Conservation (phyloP, 2,329 filamentous ascomycete species). For the Gliomastix tumulicola region DNA sequence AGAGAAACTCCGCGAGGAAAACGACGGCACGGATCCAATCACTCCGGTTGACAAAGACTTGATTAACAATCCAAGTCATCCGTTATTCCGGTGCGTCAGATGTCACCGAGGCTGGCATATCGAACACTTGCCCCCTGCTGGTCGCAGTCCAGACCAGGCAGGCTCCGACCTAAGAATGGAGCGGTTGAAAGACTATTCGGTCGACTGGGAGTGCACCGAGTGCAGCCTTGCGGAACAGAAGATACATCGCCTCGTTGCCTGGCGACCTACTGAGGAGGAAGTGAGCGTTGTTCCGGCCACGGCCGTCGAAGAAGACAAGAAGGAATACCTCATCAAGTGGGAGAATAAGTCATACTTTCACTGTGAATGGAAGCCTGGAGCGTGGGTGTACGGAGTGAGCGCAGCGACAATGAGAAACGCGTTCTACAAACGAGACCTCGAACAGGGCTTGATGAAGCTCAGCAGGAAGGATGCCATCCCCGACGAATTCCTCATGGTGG, state of each 20-base stretch:
- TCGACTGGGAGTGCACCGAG: constrained; percentile 73
- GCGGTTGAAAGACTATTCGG: constrained; percentile 65
- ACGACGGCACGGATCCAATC: constrained; percentile 71
- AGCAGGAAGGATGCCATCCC: constrained; percentile 74
- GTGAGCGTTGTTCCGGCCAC: no score
- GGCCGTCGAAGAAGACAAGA: no score
- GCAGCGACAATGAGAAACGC: constrained; percentile 58
- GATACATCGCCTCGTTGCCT: constrained; percentile 75
- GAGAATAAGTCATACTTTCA: constrained; percentile 72
- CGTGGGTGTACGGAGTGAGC: constrained; percentile 77
- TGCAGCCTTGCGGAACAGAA: constrained; percentile 61
- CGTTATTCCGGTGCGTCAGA: constrained; percentile 74
- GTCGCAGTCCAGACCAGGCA: constrained; percentile 16
- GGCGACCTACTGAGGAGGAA: constrained; percentile 66
- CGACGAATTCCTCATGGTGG: constrained; percentile 76
- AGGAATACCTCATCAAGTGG: constrained; percentile 93
- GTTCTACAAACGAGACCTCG: constrained; percentile 65
- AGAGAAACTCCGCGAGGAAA: constrained; percentile 73
- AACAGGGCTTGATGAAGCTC: constrained; percentile 54
- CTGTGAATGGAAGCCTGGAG: constrained; percentile 79
- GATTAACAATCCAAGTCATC: constrained; percentile 67
- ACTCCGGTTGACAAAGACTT: constrained; percentile 53
- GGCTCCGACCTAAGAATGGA: constrained; percentile 29
- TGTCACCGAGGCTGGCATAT: constrained; percentile 81
- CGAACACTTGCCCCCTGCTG: constrained; percentile 63